These are phyloP conservation scores for Cymbidium sinense DNA, from an alignment of 106 monocot genomes.

Conservation along the genomic window DNA sequence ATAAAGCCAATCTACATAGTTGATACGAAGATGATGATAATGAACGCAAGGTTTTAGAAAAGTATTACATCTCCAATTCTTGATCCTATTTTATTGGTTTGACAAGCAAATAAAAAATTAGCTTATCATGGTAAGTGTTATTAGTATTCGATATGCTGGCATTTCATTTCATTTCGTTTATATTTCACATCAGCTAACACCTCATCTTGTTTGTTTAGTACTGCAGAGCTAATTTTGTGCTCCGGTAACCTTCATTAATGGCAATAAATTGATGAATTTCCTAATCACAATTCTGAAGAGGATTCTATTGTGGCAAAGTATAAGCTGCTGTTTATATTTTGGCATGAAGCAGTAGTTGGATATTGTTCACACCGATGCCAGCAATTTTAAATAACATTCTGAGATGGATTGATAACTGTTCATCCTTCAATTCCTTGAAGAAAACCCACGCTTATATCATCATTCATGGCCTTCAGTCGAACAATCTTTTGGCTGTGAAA, in stretches of 20 bases:
- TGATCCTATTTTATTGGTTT: neutral
- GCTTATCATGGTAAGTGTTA: neutral
- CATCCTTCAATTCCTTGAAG: slow-evolving; percentile 23
- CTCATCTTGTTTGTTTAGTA: neutral
- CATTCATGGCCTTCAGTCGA: slow-evolving; percentile 10
- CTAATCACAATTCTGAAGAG: neutral
- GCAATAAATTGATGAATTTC: neutral
- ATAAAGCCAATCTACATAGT: no score
- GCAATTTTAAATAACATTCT: slow-evolving; percentile 10
- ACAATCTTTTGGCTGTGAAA: slow-evolving; percentile 44
- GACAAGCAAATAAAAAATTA: neutral
- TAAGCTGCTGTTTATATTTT: neutral
- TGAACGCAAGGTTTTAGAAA: neutral
- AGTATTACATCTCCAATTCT: neutral
- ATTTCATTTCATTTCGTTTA: no score
- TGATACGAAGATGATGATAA: no score
- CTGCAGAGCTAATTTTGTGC: neutral
- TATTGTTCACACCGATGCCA: slow-evolving; percentile 8
- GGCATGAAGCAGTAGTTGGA: neutral
- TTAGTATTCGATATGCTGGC: neutral
- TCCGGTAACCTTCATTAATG: neutral
- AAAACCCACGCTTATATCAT: slow-evolving; percentile 31
- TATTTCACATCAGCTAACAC: neutral
- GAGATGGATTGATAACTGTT: slow-evolving; percentile 21
- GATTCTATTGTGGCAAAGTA: neutral